These are phyloP conservation scores for Pseudonitzschia multistriata DNA, from an alignment of 108 stramenopile species.

Conservation along the genomic window DNA sequence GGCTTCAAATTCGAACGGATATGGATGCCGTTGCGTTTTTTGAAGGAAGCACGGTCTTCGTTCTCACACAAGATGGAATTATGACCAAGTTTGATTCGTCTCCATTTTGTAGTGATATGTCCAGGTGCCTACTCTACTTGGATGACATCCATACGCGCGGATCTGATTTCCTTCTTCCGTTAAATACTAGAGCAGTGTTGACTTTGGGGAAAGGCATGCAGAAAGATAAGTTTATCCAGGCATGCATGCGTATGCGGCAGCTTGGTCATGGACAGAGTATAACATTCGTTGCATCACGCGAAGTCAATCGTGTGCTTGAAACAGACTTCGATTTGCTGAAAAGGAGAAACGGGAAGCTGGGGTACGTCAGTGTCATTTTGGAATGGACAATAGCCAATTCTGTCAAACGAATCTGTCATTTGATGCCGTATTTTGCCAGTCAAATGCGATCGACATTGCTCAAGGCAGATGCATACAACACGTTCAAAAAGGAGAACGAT, in stretches of 20 bases:
- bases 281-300: slow-evolving; percentile 1
- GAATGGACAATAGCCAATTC: slow-evolving; percentile 12
- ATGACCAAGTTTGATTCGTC: not conserved
- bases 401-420: not conserved
- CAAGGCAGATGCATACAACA: slow-evolving; percentile 1
- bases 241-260: not conserved
- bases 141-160: slow-evolving; percentile 4
- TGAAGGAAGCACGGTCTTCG: not conserved
- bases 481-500: not conserved
- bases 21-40: slow-evolving; percentile 5
- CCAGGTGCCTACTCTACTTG: slow-evolving; percentile 3
- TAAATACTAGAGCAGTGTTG: not conserved
- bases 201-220: slow-evolving; percentile 7
- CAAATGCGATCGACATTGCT: slow-evolving; percentile 3
- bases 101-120: slow-evolving; percentile 2
- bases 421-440: not conserved
- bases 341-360: not conserved
- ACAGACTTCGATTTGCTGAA: not conserved
- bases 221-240: slow-evolving; percentile 5
- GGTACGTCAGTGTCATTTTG: not conserved
- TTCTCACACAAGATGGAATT: not conserved
- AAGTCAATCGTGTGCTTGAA: not conserved
- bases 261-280: slow-evolving; percentile 1
- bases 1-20: not conserved
- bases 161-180: not conserved